Conservation (phyloP, 768 basidiomycete genomes). For the Boletus subcaerulescens region DNA sequence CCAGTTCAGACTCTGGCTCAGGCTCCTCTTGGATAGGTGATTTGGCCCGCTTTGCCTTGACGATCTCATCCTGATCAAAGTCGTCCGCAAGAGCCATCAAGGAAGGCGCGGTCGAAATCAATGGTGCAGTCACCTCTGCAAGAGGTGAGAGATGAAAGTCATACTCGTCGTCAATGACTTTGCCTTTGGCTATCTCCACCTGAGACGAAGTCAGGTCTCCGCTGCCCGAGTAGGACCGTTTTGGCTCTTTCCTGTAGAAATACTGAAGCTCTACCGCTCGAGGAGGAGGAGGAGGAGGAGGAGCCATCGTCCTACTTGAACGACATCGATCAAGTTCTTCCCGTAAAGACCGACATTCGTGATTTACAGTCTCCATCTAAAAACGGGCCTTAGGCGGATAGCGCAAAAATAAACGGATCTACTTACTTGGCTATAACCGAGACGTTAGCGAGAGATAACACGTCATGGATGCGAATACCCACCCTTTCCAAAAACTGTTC, state of each 20-base stretch:
- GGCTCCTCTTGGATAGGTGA: conserved; percentile 24
- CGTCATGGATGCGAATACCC: conserved; percentile 15
- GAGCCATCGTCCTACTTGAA: conserved; percentile 7
- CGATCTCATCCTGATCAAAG: conserved; percentile 27
- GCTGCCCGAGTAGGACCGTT: conserved; percentile 16
- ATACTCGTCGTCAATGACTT: conserved; percentile 24
- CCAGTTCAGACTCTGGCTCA: conserved; percentile 25
- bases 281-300: conserved; percentile 2
- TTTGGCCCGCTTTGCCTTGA: conserved; percentile 15
- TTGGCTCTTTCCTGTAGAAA: conserved; percentile 21
- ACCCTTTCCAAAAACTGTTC: conserved; percentile 40
- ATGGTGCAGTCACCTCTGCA: conserved; percentile 21
- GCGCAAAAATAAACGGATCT: conserved; percentile 1
- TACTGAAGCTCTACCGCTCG: conserved; percentile 23
- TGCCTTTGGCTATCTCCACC: conserved; percentile 19
- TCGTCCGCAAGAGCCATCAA: conserved; percentile 30
- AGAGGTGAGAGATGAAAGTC: conserved; percentile 34
- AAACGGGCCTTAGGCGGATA: conserved; percentile 6
- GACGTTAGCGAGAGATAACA: conserved; percentile 18
- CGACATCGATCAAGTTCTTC: conserved; percentile 27
- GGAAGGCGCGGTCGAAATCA: conserved; percentile 29
- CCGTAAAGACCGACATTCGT: conserved; percentile 28
- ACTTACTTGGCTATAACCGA: conserved; percentile 36
- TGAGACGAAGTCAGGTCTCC: conserved; percentile 14
- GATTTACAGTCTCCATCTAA: conserved; percentile 22